These are phyloP conservation scores for Paramecium tetraurelia DNA, from an alignment of 73 alveolate species.

Conservation along the genomic window DNA sequence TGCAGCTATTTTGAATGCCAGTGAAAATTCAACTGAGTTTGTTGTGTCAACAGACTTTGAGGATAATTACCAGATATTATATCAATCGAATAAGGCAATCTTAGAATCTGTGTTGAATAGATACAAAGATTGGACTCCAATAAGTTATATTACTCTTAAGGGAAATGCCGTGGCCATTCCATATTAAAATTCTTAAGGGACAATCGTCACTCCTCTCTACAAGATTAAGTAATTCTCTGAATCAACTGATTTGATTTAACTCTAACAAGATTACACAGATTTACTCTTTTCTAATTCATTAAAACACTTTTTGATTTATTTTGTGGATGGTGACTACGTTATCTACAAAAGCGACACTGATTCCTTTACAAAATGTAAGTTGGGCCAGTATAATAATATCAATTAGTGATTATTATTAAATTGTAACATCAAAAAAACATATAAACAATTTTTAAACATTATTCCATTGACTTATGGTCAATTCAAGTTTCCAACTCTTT, in stretches of 20 bases:
- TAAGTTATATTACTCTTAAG: neutral
- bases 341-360: neutral
- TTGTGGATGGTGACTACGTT: neutral
- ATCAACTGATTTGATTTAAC: neutral
- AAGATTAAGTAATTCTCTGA: neutral
- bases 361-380: neutral
- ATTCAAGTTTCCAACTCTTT: too few species aligned
- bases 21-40: neutral
- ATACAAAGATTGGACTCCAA: neutral
- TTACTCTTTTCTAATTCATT: neutral
- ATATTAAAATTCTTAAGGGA: neutral
- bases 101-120: neutral
- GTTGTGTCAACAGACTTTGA: neutral
- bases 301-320: neutral
- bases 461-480: too few species aligned
- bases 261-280: neutral
- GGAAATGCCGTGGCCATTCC: constrained; percentile 5
- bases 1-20: neutral
- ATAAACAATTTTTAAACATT: neutral
- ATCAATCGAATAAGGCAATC: neutral
- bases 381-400: neutral
- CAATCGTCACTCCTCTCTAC: neutral
- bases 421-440: neutral
- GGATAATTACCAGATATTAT: neutral
- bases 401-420: neutral